Base-by-base conservation (phyloP, 805 yeast genomes). In the Monosporozyma solicola region DNA sequence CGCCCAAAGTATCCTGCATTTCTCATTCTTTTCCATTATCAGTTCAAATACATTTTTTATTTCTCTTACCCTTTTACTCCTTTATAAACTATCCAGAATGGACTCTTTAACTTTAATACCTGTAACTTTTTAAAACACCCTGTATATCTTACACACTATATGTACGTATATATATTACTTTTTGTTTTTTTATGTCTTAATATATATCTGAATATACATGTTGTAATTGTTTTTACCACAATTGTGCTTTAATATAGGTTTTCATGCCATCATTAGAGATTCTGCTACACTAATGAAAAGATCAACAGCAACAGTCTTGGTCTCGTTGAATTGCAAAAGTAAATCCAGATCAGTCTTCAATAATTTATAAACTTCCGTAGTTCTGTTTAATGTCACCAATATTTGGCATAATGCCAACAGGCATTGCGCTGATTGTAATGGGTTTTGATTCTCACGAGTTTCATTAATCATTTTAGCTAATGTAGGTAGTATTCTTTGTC, bases 401-500 rank as follows among this genome's bases (percentile, higher is more conserved):
- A 80, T 65, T 15, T 75, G 70, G 27, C 77, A 69, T 29, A 85
- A 64, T 2, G 74, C 63, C 6, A 80, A 53, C 2, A 78, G 60
- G 0, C 81, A 79, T 54, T 80, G 81, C 1, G 77, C 71, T 1
- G 74, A 64, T 8, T 78, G 62, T 0, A 76, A 63, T 3, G 72
- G 64, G 51, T 78, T 72, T 1, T 84, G 80, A 8, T 77, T 71
- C 3, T 64, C 61, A 22, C 74, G 72, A 0, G 85, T 78, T 11
- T 72, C 60, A 48, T 76, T 74, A 1, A 84, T 65, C 50, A 80
- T 73, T 55, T 79, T 79, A 5, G 79, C 61, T 0, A 82, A 59
- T 20, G 76, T 61, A 0, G 84, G 75, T 8, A 84, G 56, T 0
- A 79, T 80, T 53, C 84, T 72, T 9, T 76, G 64, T 13, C 81